Percentiles rank a stretch among this genome's conserved stretches.
phyloP scores from a whole-genome alignment of 2,329 filamentous ascomycete genomes.

The Botryotinia globosa region DNA sequence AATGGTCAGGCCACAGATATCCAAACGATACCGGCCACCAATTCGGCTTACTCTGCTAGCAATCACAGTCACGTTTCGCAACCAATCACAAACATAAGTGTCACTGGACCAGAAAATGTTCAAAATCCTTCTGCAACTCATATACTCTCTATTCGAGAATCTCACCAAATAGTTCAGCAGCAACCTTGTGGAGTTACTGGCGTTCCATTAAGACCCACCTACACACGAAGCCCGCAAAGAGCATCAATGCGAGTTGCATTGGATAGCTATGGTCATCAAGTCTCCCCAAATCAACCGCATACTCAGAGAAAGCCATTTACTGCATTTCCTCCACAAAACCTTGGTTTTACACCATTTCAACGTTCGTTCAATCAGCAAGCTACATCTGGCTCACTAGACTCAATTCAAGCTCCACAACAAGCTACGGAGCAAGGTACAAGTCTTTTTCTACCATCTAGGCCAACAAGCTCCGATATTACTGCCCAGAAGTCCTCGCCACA shows the following conservation, averaged over 20 bases:
- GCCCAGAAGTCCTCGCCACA: background rate
- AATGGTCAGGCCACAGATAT: background rate
- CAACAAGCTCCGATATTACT: background rate
- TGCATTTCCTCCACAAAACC: background rate
- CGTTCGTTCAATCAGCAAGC: background rate
- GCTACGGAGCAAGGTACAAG: background rate
- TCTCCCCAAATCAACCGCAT: background rate
- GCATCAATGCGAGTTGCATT: background rate
- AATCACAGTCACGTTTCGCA: background rate
- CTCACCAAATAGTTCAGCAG: background rate
- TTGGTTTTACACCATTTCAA: background rate
- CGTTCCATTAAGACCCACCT: background rate
- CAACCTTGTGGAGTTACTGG: constrained; percentile 3
- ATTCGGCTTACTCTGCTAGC: background rate
- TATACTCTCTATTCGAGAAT: background rate
- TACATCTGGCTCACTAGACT: background rate
- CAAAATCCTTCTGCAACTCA: constrained; percentile 9
- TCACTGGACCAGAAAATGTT: background rate
- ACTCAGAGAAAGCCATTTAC: background rate
- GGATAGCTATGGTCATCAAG: background rate
- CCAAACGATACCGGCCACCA: background rate
- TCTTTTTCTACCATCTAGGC: background rate
- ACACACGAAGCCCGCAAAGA: background rate
- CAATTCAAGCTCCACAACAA: background rate
- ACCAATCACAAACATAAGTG: background rate